These are phyloP conservation scores for Alternaria infectoria DNA, from an alignment of 2,329 filamentous ascomycete genomes.

Conservation along the genomic window DNA sequence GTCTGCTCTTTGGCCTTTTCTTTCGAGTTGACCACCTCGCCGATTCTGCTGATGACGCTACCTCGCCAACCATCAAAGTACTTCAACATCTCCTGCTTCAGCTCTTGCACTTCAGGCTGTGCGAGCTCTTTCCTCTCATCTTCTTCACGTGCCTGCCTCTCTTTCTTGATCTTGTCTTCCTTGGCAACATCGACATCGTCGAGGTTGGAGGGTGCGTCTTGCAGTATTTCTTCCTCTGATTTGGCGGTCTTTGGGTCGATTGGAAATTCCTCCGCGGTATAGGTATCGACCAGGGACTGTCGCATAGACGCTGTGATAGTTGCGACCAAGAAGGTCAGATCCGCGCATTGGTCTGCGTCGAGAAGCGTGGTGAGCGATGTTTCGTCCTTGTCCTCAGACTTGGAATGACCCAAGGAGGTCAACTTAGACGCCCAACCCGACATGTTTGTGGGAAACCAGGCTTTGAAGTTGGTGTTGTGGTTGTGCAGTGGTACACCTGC, in stretches of 20 bases:
- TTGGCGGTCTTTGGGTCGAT: slow-evolving; percentile 19
- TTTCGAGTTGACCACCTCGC: slow-evolving; percentile 63
- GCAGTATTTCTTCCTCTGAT: slow-evolving; percentile 32
- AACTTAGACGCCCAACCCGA: slow-evolving; percentile 41
- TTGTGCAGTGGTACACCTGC: neutral
- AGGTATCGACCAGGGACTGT: slow-evolving; percentile 52
- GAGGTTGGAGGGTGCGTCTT: slow-evolving; percentile 30
- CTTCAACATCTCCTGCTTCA: slow-evolving; percentile 71
- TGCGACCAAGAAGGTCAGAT: slow-evolving; percentile 56
- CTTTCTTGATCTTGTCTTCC: slow-evolving; percentile 41
- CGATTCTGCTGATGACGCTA: slow-evolving; percentile 71
- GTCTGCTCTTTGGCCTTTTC: slow-evolving; percentile 43
- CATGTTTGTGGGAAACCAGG: slow-evolving; percentile 18
- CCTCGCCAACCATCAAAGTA: slow-evolving; percentile 85
- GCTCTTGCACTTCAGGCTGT: slow-evolving; percentile 62
- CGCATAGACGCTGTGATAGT: slow-evolving; percentile 57
- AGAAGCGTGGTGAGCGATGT: slow-evolving; percentile 55
- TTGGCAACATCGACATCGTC: slow-evolving; percentile 36
- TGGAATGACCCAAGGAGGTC: slow-evolving; percentile 43
- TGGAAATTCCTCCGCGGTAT: slow-evolving; percentile 41
- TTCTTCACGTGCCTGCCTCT: slow-evolving; percentile 37
- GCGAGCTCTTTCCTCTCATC: slow-evolving; percentile 57
- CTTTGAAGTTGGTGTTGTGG: neutral
- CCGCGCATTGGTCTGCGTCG: slow-evolving; percentile 53
- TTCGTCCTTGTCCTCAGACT: slow-evolving; percentile 38